These are phyloP conservation scores for Hanseniaspora occidentalis DNA, from an alignment of 805 yeast genomes.

Conservation along the genomic window DNA sequence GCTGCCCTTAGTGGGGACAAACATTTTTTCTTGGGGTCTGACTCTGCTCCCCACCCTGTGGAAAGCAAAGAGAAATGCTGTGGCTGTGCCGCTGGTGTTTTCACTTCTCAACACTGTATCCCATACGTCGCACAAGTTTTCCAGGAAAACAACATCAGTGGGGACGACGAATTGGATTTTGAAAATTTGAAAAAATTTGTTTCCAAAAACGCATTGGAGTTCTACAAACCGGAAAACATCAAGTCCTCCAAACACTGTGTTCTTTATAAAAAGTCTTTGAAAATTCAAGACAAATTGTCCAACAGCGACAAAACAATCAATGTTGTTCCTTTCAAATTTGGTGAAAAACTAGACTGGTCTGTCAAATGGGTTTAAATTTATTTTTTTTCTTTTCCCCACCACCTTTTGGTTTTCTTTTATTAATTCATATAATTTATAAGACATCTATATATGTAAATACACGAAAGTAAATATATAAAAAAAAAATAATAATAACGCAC, in stretches of 20 bases:
- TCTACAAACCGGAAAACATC: conserved; percentile 42
- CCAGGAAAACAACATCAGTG: conserved; percentile 37
- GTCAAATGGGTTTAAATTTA: conserved; percentile 48
- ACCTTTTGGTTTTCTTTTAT: too few species aligned
- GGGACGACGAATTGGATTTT: conserved; percentile 43
- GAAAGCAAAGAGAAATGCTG: conserved; percentile 60
- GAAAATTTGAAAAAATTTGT: conserved; percentile 65
- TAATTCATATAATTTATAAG: too few species aligned
- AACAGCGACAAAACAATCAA: conserved; percentile 32
- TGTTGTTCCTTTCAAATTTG: conserved; percentile 81
- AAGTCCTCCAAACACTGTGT: conserved; percentile 31
- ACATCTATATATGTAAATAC: neutral
- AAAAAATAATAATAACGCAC: too few species aligned
- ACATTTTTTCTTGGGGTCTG: conserved; percentile 92
- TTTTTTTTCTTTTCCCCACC: conserved; percentile 2
- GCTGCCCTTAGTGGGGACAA: conserved; percentile 92
- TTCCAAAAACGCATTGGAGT: conserved; percentile 54
- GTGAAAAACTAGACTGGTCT: conserved; percentile 58
- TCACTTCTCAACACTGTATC: conserved; percentile 73
- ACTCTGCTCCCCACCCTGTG: conserved; percentile 94
- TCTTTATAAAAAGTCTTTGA: conserved; percentile 39
- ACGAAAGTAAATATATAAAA: neutral
- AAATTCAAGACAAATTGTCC: conserved; percentile 46
- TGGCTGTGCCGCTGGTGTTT: conserved; percentile 98
- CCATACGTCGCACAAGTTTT: conserved; percentile 82